phyloP scores from a whole-genome alignment of 2,329 filamentous ascomycete species.

The Pseudogymnoascus sp. region DNA sequence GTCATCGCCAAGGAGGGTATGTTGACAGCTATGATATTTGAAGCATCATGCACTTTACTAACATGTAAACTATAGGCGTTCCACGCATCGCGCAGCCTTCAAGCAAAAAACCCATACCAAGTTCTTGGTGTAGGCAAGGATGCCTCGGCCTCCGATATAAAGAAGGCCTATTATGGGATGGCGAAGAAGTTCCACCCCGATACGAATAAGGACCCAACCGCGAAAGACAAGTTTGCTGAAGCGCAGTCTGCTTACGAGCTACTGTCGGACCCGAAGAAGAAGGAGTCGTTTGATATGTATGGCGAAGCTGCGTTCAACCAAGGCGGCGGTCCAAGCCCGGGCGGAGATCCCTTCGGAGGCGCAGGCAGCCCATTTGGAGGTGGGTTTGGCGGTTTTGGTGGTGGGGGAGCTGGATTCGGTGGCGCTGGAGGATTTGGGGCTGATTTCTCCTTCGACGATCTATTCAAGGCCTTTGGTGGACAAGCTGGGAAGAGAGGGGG shows the following conservation, averaged over 20 bases:
- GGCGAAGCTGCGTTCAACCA: slow-evolving; percentile 84
- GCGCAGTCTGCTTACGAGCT: slow-evolving; percentile 92
- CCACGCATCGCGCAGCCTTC: slow-evolving; percentile 24
- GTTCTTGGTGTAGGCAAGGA: slow-evolving; percentile 76
- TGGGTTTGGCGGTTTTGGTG: slow-evolving; percentile 47
- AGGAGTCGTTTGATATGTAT: slow-evolving; percentile 84
- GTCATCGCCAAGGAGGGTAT: slow-evolving; percentile 22
- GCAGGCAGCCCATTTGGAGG: slow-evolving; percentile 58
- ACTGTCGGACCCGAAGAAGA: slow-evolving; percentile 87
- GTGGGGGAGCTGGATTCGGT: slow-evolving; percentile 42
- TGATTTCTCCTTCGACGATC: slow-evolving; percentile 92
- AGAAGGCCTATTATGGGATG: slow-evolving; percentile 95
- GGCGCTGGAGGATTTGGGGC: slow-evolving; percentile 61
- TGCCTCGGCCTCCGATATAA: slow-evolving; percentile 82
- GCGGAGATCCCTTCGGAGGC: slow-evolving; percentile 54
- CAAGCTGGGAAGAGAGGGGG: slow-evolving; percentile 37
- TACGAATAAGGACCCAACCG: slow-evolving; percentile 89
- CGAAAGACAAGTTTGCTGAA: slow-evolving; percentile 91
- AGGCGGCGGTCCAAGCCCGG: slow-evolving; percentile 50
- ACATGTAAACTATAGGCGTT: slow-evolving; percentile 21
- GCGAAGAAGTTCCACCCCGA: slow-evolving; percentile 98
- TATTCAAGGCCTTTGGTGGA: slow-evolving; percentile 79
- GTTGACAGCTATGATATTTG: slow-evolving; percentile 9
- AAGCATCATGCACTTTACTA: not conserved
- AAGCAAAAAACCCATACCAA: slow-evolving; percentile 71